phyloP scores from a whole-genome alignment of 2,329 filamentous ascomycete species.

The Lachnellula hyalina region DNA sequence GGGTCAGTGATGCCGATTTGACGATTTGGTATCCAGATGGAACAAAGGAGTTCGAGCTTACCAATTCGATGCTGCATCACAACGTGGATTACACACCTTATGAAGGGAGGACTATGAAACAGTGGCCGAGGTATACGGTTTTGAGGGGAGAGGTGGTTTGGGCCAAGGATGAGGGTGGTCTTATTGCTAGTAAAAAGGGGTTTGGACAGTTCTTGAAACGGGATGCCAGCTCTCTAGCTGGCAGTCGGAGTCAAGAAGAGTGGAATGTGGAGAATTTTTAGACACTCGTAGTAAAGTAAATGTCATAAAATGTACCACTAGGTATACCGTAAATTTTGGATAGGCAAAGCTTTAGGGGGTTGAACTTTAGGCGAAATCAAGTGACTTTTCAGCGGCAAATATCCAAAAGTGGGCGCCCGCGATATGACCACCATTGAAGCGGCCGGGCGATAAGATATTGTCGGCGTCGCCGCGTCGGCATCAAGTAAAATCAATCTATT shows the following conservation, averaged over 20 bases:
- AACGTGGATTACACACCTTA: constrained; percentile 59
- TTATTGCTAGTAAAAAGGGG: constrained; percentile 41
- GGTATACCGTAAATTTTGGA: no score
- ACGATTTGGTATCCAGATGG: constrained; percentile 51
- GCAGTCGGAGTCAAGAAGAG: constrained; percentile 28
- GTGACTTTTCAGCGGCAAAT: no score
- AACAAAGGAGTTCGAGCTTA: constrained; percentile 40
- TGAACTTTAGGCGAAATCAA: no score
- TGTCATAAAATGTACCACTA: no score
- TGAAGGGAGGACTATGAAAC: constrained; percentile 49
- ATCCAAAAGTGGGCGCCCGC: no score
- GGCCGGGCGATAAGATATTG: no score
- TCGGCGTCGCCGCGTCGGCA: no score
- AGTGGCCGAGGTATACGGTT: constrained; percentile 59
- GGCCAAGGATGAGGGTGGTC: constrained; percentile 48
- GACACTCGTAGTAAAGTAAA: background rate
- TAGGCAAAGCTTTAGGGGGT: no score
- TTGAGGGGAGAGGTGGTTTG: constrained; percentile 54
- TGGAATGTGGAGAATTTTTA: constrained; percentile 29
- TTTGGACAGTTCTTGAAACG: constrained; percentile 46
- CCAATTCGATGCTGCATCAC: constrained; percentile 53
- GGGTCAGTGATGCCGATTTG: constrained; percentile 49
- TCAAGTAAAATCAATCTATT: no score
- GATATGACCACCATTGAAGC: no score
- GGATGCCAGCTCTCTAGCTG: constrained; percentile 33